A percentile compares a stretch with the other conserved stretches of the same genome.
Conservation (phyloP, 805 yeast species). For the Saccharomycopsis oosterbeekiorum region DNA sequence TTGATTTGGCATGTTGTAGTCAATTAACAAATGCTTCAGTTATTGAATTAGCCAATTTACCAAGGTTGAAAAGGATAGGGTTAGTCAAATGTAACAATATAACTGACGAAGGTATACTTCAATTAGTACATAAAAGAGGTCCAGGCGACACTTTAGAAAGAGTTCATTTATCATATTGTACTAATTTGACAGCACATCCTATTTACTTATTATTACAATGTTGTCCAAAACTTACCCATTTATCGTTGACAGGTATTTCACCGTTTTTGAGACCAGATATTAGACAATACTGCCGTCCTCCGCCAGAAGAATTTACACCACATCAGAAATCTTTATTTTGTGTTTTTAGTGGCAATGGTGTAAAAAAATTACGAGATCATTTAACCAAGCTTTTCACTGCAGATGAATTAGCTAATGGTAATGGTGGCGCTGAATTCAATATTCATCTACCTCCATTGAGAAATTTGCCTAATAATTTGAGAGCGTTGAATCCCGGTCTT, state of each 20-base stretch:
- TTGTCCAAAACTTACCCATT: constrained; percentile 82
- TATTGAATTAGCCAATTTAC: constrained; percentile 62
- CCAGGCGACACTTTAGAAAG: constrained; percentile 79
- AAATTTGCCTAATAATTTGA: not conserved
- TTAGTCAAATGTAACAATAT: constrained; percentile 84
- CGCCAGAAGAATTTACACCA: constrained; percentile 86
- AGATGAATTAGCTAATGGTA: constrained; percentile 4
- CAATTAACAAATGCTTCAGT: constrained; percentile 81
- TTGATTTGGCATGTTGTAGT: constrained; percentile 90
- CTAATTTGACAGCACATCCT: constrained; percentile 68
- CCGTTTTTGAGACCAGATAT: constrained; percentile 84
- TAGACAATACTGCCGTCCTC: constrained; percentile 77
- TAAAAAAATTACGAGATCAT: constrained; percentile 61
- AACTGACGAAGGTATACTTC: constrained; percentile 73
- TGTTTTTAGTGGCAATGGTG: constrained; percentile 90
- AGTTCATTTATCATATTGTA: constrained; percentile 87
- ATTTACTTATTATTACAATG: constrained; percentile 62
- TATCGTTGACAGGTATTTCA: constrained; percentile 83
- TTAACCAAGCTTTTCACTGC: constrained; percentile 25
- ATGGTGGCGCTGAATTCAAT: not conserved
- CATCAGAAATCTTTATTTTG: constrained; percentile 81
- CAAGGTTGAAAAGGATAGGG: constrained; percentile 82
- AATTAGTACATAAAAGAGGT: constrained; percentile 57
- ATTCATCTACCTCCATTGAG: not conserved
- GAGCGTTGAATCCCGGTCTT: not conserved